Percentiles rank a stretch among this genome's conserved stretches.
These are phyloP conservation scores for Coemansia sp. DNA, from an alignment of 371 early-diverging fungal species.

Conservation along the genomic window DNA sequence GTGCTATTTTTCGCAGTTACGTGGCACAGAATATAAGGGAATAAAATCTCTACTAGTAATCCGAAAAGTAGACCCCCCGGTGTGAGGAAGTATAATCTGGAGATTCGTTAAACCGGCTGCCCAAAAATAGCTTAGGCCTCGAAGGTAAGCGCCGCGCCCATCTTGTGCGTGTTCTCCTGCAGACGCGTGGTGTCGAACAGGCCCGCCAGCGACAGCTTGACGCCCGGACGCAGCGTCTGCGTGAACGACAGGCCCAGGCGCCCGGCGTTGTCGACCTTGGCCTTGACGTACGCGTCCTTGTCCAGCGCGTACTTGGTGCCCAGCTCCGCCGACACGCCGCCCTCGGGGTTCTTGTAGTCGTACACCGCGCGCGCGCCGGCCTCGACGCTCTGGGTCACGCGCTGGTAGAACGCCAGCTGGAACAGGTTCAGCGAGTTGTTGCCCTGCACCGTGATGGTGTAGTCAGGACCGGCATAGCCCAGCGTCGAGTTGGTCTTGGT, in stretches of 20 bases:
- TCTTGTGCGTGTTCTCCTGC: constrained; percentile 92
- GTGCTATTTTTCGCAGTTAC: background rate
- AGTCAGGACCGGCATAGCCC: constrained; percentile 86
- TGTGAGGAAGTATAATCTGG: background rate
- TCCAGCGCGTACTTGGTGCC: constrained; percentile 94
- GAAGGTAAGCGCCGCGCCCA: constrained; percentile 87
- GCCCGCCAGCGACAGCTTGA: constrained; percentile 92
- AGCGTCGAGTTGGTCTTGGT: constrained; percentile 82
- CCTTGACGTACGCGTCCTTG: constrained; percentile 87
- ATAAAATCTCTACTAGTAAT: background rate
- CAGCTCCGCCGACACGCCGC: constrained; percentile 84
- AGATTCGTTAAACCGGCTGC: background rate
- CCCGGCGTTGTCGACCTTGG: constrained; percentile 95
- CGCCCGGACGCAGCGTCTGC: constrained; percentile 90
- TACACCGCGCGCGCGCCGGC: constrained; percentile 88
- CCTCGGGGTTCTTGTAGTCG: constrained; percentile 70
- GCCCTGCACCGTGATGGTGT: constrained; percentile 84
- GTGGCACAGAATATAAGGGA: background rate
- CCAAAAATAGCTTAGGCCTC: constrained; percentile 42
- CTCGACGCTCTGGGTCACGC: constrained; percentile 82
- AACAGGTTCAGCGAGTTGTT: constrained; percentile 68
- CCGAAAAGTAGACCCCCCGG: background rate
- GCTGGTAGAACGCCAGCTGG: constrained; percentile 95
- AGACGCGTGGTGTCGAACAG: constrained; percentile 88
- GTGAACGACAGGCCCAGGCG: constrained; percentile 91